These are phyloP conservation scores for Takakia lepidozioides DNA, from an alignment of 225 moss, liverwort and hornwort genomes.

Conservation along the genomic window DNA sequence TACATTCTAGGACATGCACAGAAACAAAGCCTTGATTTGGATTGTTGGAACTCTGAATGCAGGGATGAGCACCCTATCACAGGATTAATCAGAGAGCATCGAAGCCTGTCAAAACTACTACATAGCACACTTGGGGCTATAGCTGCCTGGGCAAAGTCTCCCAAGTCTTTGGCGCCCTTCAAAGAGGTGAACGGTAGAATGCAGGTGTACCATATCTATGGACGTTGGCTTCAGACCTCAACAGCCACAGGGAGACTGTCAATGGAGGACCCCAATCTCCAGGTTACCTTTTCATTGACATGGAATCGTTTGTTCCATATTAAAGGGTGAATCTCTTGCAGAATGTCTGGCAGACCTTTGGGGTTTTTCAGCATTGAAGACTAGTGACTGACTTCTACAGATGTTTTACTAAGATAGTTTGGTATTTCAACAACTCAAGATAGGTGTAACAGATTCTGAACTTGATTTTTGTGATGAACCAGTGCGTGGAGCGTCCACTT, in stretches of 20 bases:
- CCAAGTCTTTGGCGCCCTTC: constrained; percentile 18
- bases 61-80: constrained; percentile 78
- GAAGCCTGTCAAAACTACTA: constrained; percentile 79
- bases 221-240: constrained; percentile 90
- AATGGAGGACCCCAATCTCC: constrained; percentile 97
- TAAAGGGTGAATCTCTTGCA: too few relatives aligned
- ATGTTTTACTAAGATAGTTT: too few relatives aligned
- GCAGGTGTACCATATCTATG: constrained; percentile 54
- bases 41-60: too few relatives aligned
- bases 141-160: constrained; percentile 60
- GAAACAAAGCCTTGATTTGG: too few relatives aligned
- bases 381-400: too few relatives aligned
- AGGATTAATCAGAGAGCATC: constrained; percentile 76
- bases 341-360: too few relatives aligned
- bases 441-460: neutral
- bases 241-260: constrained; percentile 92
- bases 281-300: constrained; percentile 55
- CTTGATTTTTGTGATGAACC: constrained; percentile 10
- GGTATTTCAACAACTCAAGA: neutral
- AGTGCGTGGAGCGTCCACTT: constrained; percentile 90
- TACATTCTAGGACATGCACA: too few relatives aligned
- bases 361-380: too few relatives aligned
- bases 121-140: constrained; percentile 73
- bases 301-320: too few relatives aligned
- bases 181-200: constrained; percentile 16